These are phyloP conservation scores for Ophiobolus disseminans DNA, from an alignment of 2,329 filamentous ascomycete species.

Conservation along the genomic window DNA sequence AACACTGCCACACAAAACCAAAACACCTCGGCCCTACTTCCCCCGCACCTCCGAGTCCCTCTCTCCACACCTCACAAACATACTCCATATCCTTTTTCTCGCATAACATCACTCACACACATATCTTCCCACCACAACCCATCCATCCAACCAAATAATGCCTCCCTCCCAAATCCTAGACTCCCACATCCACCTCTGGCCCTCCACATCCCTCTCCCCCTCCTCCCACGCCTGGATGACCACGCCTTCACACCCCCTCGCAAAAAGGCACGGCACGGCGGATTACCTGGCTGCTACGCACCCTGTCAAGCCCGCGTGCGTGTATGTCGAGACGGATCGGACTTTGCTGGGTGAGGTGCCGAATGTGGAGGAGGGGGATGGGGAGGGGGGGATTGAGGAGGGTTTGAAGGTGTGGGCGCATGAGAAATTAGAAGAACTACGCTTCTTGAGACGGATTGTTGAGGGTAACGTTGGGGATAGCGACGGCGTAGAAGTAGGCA, in stretches of 20 bases:
- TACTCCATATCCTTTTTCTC: background rate
- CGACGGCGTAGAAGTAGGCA: conserved; percentile 57
- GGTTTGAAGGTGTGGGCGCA: conserved; percentile 65
- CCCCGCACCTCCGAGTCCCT: background rate
- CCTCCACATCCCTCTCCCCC: conserved; percentile 66
- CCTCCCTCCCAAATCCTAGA: conserved; percentile 69
- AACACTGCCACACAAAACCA: background rate
- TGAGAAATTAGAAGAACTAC: conserved; percentile 74
- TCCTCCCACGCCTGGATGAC: conserved; percentile 73
- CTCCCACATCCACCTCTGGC: conserved; percentile 90
- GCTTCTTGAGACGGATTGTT: conserved; percentile 71
- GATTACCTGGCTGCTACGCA: conserved; percentile 60
- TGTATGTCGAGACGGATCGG: conserved; percentile 85
- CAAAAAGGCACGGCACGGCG: conserved; percentile 67
- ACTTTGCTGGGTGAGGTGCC: conserved; percentile 27
- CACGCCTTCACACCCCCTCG: conserved; percentile 62
- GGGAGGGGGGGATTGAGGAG: background rate
- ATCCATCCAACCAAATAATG: conserved; percentile 22
- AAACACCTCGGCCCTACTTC: background rate
- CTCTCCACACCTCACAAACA: background rate
- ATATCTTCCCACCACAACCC: background rate
- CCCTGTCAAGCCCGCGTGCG: conserved; percentile 62
- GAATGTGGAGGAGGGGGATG: background rate
- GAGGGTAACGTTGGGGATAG: conserved; percentile 70
- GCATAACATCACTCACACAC: background rate